Evolutionary conservation across 129 eudicot species (phyloP).

Genomic region (Tagetes patula): DNA sequence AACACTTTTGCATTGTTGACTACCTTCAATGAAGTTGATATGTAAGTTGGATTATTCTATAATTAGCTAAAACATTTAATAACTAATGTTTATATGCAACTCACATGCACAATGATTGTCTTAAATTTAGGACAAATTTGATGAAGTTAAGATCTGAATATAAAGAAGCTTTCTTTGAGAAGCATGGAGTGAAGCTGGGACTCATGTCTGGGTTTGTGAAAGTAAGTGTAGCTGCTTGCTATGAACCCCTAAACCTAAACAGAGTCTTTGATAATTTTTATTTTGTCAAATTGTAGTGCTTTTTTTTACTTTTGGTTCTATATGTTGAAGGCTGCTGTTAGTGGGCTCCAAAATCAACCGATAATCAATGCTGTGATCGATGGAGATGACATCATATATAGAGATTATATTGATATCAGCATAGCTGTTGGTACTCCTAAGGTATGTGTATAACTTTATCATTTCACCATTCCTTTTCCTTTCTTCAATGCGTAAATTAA

Average conservation of each 20-base stretch:
- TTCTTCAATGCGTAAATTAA: neutral
- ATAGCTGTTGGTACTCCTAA: conserved; percentile 7
- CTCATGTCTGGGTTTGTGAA: conserved; percentile 68
- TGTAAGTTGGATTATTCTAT: conserved; percentile 36
- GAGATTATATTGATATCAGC: conserved; percentile 4
- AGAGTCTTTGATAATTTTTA: neutral
- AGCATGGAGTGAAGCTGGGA: conserved; percentile 70
- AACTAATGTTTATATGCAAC: neutral
- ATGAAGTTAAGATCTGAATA: conserved; percentile 42
- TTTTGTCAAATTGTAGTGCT: neutral
- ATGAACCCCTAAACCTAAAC: neutral
- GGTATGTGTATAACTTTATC: neutral
- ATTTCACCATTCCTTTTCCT: neutral
- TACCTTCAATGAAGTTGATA: conserved; percentile 62
- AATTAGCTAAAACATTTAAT: neutral
- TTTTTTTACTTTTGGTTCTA: neutral
- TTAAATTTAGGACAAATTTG: conserved; percentile 3
- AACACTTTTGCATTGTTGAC: conserved; percentile 65
- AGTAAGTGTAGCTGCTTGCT: conserved; percentile 33
- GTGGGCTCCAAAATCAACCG: conserved; percentile 6
- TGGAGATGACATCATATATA: neutral
- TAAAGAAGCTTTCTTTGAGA: conserved; percentile 62
- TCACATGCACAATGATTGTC: neutral
- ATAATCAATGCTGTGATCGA: conserved; percentile 2
- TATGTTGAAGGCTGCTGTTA: neutral